These are phyloP conservation scores for Xylaria sp. DNA, from an alignment of 2,329 filamentous ascomycete species.

Conservation along the genomic window DNA sequence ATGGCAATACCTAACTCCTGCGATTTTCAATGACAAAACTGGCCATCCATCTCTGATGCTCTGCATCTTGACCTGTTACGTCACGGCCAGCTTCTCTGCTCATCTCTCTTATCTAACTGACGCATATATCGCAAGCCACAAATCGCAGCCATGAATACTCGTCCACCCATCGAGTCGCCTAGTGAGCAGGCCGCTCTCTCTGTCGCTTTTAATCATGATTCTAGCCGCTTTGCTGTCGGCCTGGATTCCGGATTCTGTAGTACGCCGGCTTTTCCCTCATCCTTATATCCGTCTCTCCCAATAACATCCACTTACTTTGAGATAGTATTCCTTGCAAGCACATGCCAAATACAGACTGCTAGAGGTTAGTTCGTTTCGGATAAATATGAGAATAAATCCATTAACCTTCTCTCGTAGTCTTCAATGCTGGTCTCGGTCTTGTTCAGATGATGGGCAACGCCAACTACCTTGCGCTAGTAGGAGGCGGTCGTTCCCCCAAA, in stretches of 20 bases:
- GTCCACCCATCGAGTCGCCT: constrained; percentile 83
- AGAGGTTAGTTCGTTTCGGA: constrained; percentile 51
- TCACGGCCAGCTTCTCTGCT: constrained; percentile 29
- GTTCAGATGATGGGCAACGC: constrained; percentile 88
- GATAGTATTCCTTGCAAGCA: constrained; percentile 77
- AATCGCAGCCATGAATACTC: constrained; percentile 79
- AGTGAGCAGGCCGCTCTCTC: constrained; percentile 80
- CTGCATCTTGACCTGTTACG: constrained; percentile 39
- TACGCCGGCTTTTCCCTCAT: constrained; percentile 55
- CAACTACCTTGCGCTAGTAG: constrained; percentile 89
- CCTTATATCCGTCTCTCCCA: constrained; percentile 11
- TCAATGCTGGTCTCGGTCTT: constrained; percentile 83
- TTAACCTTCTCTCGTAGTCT: constrained; percentile 50
- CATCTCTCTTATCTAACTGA: constrained; percentile 17
- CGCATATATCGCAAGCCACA: constrained; percentile 17
- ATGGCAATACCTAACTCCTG: constrained; percentile 9
- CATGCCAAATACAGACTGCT: constrained; percentile 72
- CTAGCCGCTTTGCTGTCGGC: constrained; percentile 86
- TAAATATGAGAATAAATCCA: background rate
- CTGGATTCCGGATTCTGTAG: constrained; percentile 87
- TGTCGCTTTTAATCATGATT: constrained; percentile 85
- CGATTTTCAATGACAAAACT: constrained; percentile 32
- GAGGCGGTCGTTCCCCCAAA: constrained; percentile 85
- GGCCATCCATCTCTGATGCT: constrained; percentile 42
- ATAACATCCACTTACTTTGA: constrained; percentile 44